A percentile compares a stretch with the other conserved stretches of the same genome.
These are phyloP conservation scores for Eucalyptus viminalis DNA, from an alignment of 345 rosid genomes.

Conservation along the genomic window DNA sequence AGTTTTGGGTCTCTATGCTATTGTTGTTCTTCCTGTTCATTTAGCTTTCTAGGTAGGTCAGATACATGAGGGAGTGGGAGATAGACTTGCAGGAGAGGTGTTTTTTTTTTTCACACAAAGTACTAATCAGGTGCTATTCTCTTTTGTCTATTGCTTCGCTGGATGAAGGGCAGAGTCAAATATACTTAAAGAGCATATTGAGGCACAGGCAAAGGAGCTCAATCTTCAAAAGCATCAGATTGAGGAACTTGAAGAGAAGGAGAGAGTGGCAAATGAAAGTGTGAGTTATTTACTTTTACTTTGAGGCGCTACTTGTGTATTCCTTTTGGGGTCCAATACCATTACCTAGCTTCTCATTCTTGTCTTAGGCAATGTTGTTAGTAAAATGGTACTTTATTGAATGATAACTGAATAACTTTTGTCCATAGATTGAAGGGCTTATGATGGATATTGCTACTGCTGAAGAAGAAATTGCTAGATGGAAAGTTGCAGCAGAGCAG, in stretches of 20 bases:
- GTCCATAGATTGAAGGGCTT: conserved; percentile 79
- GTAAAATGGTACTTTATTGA: neutral
- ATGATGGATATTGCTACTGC: conserved; percentile 96
- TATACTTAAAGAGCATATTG: conserved; percentile 52
- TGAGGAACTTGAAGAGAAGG: conserved; percentile 86
- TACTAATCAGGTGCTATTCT: neutral
- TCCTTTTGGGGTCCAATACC: neutral
- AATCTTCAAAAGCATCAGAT: conserved; percentile 51
- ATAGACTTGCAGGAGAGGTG: neutral
- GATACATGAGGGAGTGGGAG: neutral
- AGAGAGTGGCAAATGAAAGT: conserved; percentile 86
- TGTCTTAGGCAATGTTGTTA: neutral
- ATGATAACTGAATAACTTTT: neutral
- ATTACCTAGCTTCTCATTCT: neutral
- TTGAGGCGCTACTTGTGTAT: neutral
- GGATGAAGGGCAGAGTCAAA: conserved; percentile 73
- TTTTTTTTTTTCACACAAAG: neutral
- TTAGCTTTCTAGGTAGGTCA: neutral
- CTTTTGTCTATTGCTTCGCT: conserved; percentile 2
- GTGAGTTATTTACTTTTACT: conserved; percentile 28
- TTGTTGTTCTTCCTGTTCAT: neutral
- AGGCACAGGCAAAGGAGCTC: conserved; percentile 75
- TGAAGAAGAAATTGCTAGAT: conserved; percentile 95
- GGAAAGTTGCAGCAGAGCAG: conserved; percentile 99
- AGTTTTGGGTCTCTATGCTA: neutral